A percentile compares a stretch with the other conserved stretches of the same genome.
These are phyloP conservation scores for Penicillium sp. DNA, from an alignment of 2,329 filamentous ascomycete species.

Conservation along the genomic window DNA sequence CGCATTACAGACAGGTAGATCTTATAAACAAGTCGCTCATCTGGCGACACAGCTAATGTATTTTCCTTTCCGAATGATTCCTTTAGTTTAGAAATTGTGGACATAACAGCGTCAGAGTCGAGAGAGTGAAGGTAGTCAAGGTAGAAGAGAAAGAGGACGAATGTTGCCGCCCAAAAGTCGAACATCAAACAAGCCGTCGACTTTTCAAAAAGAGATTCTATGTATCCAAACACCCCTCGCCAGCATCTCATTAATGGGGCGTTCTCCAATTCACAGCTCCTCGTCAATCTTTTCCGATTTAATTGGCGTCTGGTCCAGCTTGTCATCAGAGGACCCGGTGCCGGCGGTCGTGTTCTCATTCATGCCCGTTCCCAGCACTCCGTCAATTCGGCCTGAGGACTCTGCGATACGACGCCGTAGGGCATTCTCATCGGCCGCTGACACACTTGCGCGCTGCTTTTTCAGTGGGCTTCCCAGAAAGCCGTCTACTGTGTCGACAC, in stretches of 20 bases:
- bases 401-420: conserved; percentile 41
- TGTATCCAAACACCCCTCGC: conserved; percentile 2
- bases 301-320: conserved; percentile 12
- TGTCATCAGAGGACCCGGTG: conserved; percentile 18
- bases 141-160: not conserved
- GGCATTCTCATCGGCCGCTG: conserved; percentile 40
- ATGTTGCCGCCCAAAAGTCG: not conserved
- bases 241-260: not conserved
- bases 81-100: conserved; percentile 19
- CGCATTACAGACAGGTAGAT: not conserved
- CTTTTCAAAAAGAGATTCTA: conserved; percentile 3
- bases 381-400: conserved; percentile 38
- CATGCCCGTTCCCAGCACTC: conserved; percentile 27
- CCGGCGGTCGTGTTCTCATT: conserved; percentile 13
- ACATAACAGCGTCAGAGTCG: conserved; percentile 24
- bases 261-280: conserved; percentile 24
- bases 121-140: conserved; percentile 8
- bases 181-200: not conserved
- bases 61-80: conserved; percentile 19
- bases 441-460: conserved; percentile 45
- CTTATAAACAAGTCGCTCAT: conserved; percentile 12
- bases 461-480: conserved; percentile 47
- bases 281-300: conserved; percentile 24
- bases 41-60: conserved; percentile 18
- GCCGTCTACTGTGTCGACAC: conserved; percentile 27